Conservation (phyloP, 2,329 filamentous ascomycete species). For the Paraphoma sp. region DNA sequence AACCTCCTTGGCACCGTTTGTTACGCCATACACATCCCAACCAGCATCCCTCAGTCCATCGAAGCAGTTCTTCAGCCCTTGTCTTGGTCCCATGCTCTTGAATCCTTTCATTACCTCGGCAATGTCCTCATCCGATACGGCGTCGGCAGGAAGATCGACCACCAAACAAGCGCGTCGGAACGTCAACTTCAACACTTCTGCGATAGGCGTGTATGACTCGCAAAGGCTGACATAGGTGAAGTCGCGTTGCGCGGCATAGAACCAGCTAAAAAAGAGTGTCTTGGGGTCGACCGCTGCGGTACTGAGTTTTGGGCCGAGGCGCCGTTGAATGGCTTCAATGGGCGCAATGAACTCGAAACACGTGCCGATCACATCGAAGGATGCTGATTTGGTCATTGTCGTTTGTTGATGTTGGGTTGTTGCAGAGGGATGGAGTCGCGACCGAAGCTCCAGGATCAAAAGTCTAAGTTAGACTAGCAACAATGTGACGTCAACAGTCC, state of each 20-base stretch:
- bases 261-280: constrained; percentile 35
- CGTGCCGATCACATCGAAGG: constrained; percentile 35
- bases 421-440: neutral
- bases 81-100: constrained; percentile 24
- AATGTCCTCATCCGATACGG: constrained; percentile 25
- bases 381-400: constrained; percentile 29
- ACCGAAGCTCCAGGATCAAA: neutral
- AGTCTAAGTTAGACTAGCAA: neutral
- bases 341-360: constrained; percentile 29
- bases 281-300: constrained; percentile 22
- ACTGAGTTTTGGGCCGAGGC: constrained; percentile 19
- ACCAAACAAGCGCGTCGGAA: constrained; percentile 26
- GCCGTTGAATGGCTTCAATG: constrained; percentile 23
- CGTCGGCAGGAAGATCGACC: constrained; percentile 22
- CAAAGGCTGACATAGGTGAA: constrained; percentile 31
- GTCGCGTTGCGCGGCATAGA: constrained; percentile 35
- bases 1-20: constrained; percentile 27
- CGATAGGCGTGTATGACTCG: constrained; percentile 28
- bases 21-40: constrained; percentile 31
- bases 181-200: constrained; percentile 23
- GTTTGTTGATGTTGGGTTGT: neutral
- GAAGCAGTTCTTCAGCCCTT: constrained; percentile 27
- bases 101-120: constrained; percentile 29
- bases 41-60: constrained; percentile 25
- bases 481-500: neutral